Evolutionary conservation across 148 eudicot genomes (phyloP).

Genomic region (Polygonum maritimum): DNA sequence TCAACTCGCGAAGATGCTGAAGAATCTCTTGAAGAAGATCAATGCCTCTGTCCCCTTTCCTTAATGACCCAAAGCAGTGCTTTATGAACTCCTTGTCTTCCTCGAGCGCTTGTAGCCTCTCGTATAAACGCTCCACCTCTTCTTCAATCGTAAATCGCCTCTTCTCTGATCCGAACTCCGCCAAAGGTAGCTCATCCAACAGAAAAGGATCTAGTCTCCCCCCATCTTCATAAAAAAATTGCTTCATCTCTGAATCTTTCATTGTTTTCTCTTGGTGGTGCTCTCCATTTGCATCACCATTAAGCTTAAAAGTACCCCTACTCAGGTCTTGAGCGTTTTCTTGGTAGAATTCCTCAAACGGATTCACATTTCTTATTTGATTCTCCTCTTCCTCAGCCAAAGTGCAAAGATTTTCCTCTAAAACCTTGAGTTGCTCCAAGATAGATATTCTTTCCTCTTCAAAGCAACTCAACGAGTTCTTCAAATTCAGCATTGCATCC

Average conservation of each 20-base stretch:
- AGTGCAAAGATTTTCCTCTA: slow-evolving; percentile 74
- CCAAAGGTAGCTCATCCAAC: slow-evolving; percentile 22
- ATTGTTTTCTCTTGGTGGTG: slow-evolving; percentile 36
- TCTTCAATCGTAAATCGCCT: slow-evolving; percentile 55
- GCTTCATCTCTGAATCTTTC: slow-evolving; percentile 49
- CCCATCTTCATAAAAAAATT: slow-evolving; percentile 11
- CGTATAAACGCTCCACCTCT: slow-evolving; percentile 76
- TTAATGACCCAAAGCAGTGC: slow-evolving; percentile 72
- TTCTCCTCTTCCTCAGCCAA: slow-evolving; percentile 58
- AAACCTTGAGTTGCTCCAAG: slow-evolving; percentile 67
- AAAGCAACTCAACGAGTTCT: slow-evolving; percentile 43
- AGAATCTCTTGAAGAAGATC: slow-evolving; percentile 82
- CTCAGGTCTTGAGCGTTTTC: slow-evolving; percentile 43
- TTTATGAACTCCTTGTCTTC: slow-evolving; percentile 80
- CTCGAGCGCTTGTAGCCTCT: slow-evolving; percentile 75
- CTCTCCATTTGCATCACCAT: slow-evolving; percentile 30
- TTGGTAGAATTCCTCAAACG: slow-evolving; percentile 31
- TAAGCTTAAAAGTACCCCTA: slow-evolving; percentile 7
- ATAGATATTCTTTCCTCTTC: slow-evolving; percentile 82
- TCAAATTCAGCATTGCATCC: slow-evolving; percentile 43
- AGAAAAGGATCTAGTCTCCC: neutral
- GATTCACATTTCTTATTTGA: slow-evolving; percentile 31
- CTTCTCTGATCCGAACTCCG: slow-evolving; percentile 43
- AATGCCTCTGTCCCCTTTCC: slow-evolving; percentile 84
- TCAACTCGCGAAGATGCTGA: slow-evolving; percentile 68